Conservation (phyloP, 164 flowering plant genomes). For the Paratinospora sagittata region DNA sequence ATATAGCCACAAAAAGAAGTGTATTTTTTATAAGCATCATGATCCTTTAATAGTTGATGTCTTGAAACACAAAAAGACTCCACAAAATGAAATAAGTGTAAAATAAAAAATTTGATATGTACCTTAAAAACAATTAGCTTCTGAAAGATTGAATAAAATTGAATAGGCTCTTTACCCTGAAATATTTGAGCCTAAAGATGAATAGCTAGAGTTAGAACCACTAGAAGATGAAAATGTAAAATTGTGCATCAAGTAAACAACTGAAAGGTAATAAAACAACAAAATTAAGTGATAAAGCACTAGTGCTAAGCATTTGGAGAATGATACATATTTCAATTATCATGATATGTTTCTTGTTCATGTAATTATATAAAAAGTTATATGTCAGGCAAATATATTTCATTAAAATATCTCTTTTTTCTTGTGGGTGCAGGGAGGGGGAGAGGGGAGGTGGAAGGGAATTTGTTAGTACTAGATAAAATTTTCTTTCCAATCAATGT, state of each 20-base stretch:
- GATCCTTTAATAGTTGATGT: background rate
- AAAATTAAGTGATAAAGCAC: background rate
- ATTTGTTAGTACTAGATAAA: too few relatives aligned
- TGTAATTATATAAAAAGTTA: background rate
- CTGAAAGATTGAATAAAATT: conserved; percentile 50
- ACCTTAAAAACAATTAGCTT: conserved; percentile 64
- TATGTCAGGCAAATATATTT: too few relatives aligned
- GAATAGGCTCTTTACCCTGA: conserved; percentile 57
- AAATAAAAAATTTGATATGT: background rate
- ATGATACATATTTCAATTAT: background rate
- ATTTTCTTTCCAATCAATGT: too few relatives aligned
- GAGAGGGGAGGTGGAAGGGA: too few relatives aligned
- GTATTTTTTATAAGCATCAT: background rate
- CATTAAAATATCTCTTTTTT: too few relatives aligned
- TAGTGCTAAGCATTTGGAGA: background rate
- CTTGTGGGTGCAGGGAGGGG: too few relatives aligned
- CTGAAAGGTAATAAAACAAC: background rate
- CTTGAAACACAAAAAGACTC: background rate
- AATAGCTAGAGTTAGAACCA: background rate
- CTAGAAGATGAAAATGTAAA: background rate
- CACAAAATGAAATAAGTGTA: background rate
- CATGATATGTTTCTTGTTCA: conserved; percentile 1
- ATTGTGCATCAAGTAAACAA: conserved; percentile 1
- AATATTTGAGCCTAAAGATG: conserved; percentile 50
- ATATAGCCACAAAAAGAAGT: background rate